These are phyloP conservation scores for Viridothelium virens DNA, from an alignment of 495 filamentous ascomycete genomes.

Conservation along the genomic window DNA sequence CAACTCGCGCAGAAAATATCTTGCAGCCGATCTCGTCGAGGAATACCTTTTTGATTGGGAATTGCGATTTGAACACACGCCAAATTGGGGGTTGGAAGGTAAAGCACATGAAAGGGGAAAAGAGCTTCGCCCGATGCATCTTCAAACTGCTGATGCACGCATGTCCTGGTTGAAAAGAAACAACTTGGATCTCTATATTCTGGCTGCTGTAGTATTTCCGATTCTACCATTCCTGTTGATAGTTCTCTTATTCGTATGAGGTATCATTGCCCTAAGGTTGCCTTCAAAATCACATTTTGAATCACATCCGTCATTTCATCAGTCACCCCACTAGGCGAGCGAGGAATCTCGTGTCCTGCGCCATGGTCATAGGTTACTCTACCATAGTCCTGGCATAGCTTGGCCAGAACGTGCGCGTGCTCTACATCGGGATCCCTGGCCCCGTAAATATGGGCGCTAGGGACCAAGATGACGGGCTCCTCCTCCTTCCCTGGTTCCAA, in stretches of 20 bases:
- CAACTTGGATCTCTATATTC: no score
- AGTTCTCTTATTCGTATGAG: background rate
- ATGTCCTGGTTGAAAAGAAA: no score
- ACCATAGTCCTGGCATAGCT: background rate
- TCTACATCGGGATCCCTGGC: background rate
- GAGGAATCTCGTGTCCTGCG: background rate
- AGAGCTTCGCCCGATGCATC: background rate
- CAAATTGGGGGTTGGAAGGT: background rate
- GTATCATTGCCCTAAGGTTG: background rate
- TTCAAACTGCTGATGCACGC: background rate
- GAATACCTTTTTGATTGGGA: no score
- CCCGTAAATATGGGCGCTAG: background rate
- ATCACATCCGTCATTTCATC: background rate
- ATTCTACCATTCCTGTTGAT: background rate
- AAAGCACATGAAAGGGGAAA: background rate
- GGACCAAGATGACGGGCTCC: background rate
- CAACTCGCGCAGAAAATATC: no score
- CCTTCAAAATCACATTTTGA: background rate
- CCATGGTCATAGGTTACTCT: background rate
- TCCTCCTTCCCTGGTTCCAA: background rate
- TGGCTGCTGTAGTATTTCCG: background rate
- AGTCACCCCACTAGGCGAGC: background rate
- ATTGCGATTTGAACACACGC: no score
- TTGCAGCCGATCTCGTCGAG: no score
- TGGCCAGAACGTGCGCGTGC: background rate